These are phyloP conservation scores for Trebouxia gelatinosa DNA, from an alignment of 163 green algal genomes.

Conservation along the genomic window DNA sequence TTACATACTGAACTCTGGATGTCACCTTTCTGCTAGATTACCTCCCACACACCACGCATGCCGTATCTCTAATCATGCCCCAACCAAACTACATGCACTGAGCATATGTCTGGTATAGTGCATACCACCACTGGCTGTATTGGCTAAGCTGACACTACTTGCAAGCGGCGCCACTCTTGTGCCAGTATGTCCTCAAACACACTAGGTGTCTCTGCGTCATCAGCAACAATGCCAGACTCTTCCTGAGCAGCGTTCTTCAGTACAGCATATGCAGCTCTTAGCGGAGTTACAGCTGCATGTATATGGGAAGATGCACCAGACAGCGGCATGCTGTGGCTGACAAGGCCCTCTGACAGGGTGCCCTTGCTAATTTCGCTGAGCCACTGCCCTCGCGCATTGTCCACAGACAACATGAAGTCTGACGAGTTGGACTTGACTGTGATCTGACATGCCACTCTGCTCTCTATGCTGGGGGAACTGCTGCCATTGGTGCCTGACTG, in stretches of 20 bases:
- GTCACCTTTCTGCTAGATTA: too few relatives aligned
- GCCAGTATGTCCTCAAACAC: constrained; percentile 20
- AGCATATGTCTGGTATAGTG: too few relatives aligned
- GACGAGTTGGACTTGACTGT: constrained; percentile 13
- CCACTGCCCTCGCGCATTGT: constrained; percentile 9
- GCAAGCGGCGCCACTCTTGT: constrained; percentile 6
- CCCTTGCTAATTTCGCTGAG: not conserved
- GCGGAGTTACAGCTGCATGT: not conserved
- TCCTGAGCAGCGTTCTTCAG: not conserved
- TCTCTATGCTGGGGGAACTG: not conserved
- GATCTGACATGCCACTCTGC: constrained; percentile 7
- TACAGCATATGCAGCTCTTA: constrained; percentile 12
- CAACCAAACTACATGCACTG: too few relatives aligned
- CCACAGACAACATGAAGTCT: constrained; percentile 9
- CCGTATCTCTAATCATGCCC: too few relatives aligned
- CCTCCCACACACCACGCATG: too few relatives aligned
- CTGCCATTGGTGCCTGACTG: not conserved
- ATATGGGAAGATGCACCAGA: not conserved
- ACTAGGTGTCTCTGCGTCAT: constrained; percentile 7
- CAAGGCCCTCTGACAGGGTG: not conserved
- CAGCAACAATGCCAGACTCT: not conserved
- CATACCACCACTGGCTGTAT: too few relatives aligned
- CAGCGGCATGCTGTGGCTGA: not conserved
- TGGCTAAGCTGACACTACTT: not conserved
- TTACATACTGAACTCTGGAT: too few relatives aligned